phyloP scores from a whole-genome alignment of 2,329 filamentous ascomycete genomes.

The Fusarium miscanthi region DNA sequence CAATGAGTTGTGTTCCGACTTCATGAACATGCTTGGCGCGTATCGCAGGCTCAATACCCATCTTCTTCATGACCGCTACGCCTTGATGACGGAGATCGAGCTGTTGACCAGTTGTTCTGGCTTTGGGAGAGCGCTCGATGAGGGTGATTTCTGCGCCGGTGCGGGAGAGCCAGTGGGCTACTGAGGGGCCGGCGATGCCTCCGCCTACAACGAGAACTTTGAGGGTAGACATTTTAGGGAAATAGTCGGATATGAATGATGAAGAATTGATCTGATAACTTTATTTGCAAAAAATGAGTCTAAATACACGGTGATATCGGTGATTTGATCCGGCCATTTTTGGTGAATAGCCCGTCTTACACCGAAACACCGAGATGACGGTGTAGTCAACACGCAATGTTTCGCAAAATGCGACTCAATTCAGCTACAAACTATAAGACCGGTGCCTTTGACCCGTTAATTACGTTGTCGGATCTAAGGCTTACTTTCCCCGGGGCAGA shows the following conservation, averaged over 20 bases:
- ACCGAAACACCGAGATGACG: background rate
- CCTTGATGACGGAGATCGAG: constrained; percentile 15
- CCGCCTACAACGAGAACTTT: constrained; percentile 32
- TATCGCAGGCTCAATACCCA: constrained; percentile 19
- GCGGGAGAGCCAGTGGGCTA: constrained; percentile 30
- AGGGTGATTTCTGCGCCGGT: constrained; percentile 25
- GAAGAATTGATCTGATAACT: background rate
- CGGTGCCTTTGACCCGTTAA: background rate
- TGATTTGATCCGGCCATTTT: background rate
- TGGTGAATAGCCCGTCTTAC: background rate
- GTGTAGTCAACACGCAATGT: background rate
- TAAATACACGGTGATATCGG: background rate
- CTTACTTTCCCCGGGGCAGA: background rate
- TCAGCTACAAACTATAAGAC: background rate
- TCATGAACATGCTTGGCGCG: constrained; percentile 7
- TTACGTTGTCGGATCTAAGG: background rate
- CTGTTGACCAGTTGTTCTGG: constrained; percentile 12
- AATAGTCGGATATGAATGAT: background rate
- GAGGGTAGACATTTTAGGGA: background rate
- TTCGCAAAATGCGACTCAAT: background rate
- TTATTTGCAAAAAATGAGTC: background rate
- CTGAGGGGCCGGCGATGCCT: constrained; percentile 29
- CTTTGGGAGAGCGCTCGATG: constrained; percentile 6
- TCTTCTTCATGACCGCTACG: constrained; percentile 17
- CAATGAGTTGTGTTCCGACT: background rate